Evolutionary conservation across 768 basidiomycete genomes (phyloP), one percentile per base, ranked within the genome.

Genomic region (Tulasnella sp.): DNA sequence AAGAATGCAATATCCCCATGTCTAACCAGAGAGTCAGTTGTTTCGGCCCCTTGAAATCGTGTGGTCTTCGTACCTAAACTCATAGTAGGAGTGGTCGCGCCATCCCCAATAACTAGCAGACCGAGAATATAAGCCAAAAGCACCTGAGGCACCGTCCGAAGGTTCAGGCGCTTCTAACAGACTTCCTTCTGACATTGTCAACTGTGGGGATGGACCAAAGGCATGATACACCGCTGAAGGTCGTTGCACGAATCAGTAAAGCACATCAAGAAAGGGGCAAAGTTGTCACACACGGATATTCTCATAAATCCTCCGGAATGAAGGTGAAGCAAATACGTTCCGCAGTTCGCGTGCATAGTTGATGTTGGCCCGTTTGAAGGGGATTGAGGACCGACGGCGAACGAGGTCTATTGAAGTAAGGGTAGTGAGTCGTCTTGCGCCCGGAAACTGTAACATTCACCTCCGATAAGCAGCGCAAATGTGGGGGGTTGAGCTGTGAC

Each of bases 1-100:
- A 86, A 88, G 67, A 83, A 86, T 0, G 83, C 81, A 6, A 73
- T 71, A 63, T 88, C 84, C 0, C 79, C 83, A 61, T 82, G 76
- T 25, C 63, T 54, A 54, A 14, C 21, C 19, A 12, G 2, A 31
- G 6, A 39, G 21, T 54, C 29, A 23, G 27, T 23, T 11, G 17
- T 19, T 31, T 6, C n/a, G n/a, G n/a, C n/a, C n/a, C 9, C 11
- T 5, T 8, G 14, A 31, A 29, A 8, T n/a, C 25, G 2, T n/a
- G 2, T 14, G 3, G 11, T 1, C 17, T 21, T 4, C 46, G 4
- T 29, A 48, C 46, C 34, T 71, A 68, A 83, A 83, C 50, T 77
- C 74, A 63, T 74, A 83, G 64, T 81, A 82, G 59, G 77, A 69
- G 49, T 73, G 70, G 25, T 71, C 75, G 6, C 69, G 65, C 14